Base-by-base conservation (phyloP, 306 rosid species). In the Gillenia trifoliata region DNA sequence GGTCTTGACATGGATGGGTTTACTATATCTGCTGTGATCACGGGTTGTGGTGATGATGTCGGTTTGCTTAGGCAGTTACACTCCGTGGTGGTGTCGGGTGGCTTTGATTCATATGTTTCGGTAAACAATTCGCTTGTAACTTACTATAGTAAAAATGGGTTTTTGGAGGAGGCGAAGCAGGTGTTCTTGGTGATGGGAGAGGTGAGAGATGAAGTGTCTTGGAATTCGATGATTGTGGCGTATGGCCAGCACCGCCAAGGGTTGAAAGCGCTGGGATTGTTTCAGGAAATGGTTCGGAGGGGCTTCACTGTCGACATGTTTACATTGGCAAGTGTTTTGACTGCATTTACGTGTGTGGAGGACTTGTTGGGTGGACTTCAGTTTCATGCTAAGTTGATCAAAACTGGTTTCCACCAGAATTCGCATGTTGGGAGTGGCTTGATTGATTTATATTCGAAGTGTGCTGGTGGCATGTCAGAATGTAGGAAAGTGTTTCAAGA, bases 351-450 rank as follows among this genome's bases (percentile, higher is more conserved):
- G 13, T 84, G 86, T 55, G 67, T 85, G 73, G 80, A 84, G 79
- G 94, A 90, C 85, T 84, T 91, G 69, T 69, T 47, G 25, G 96
- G 95, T 63, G 98, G 92, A 55, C 82, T 74, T 79, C 95, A 93
- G 84, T 88, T 88, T 78, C 97, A 92, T 80, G 93, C 88, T 68
- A 87, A 73, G 82, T 75, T 90, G 83, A 85, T 90, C 75, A 90
- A 93, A 85, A 85, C 87, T 25, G 98, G 98, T 19, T 90, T 89
- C 77, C 84, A 87, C 72, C 84, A 83, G 80, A 90, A 93, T 64
- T 78, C 97, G 11, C 92, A 88, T 70, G 93, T 88, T 71, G 97
- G 96, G 15, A 92, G 96, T 75, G 96, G 92, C 17, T 78, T 92
- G 80, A 88, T 92, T 78, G 93, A 92, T 82, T 84, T 90, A 63